phyloP scores from a whole-genome alignment of 495 filamentous ascomycete genomes.

The Neurospora sp. region DNA sequence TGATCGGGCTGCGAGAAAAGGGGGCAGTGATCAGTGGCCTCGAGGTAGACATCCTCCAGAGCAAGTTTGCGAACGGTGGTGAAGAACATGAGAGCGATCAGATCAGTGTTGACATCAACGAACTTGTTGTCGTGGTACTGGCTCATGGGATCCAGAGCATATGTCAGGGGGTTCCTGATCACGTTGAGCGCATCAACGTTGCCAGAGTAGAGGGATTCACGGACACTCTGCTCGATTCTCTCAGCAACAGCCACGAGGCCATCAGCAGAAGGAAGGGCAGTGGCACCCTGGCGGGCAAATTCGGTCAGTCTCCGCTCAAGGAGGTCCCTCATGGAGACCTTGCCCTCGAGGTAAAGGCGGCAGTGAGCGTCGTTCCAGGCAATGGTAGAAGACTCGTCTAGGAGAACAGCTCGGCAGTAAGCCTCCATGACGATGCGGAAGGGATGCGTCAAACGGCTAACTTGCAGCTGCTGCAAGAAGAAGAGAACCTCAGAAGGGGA shows the following conservation, averaged over 20 bases:
- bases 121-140: slow-evolving; percentile 3
- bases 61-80: slow-evolving; percentile 14
- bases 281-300: slow-evolving; percentile 3
- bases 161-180: slow-evolving; percentile 2
- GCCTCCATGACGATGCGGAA: slow-evolving; percentile 11
- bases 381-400: slow-evolving; percentile 6
- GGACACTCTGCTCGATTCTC: background rate
- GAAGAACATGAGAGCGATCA: slow-evolving; percentile 14
- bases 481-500: slow-evolving; percentile 12
- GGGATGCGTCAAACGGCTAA: background rate
- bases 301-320: slow-evolving; percentile 6
- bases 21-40: slow-evolving; percentile 19
- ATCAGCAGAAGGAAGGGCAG: background rate
- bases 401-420: slow-evolving; percentile 3
- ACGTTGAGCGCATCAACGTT: slow-evolving; percentile 3
- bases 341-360: slow-evolving; percentile 6
- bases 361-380: slow-evolving; percentile 13
- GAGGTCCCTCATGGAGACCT: slow-evolving; percentile 5
- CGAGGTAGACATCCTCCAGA: slow-evolving; percentile 16
- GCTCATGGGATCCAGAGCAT: slow-evolving; percentile 7
- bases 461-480: slow-evolving; percentile 13
- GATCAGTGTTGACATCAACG: slow-evolving; percentile 15
- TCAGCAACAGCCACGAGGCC: slow-evolving; percentile 3
- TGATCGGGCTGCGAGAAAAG: slow-evolving; percentile 20
- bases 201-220: slow-evolving; percentile 6